Percentiles rank a stretch among this genome's conserved stretches.
Evolutionary conservation across 1,284 basidiomycete species (phyloP).

Genomic region (Cerrena zonata): DNA sequence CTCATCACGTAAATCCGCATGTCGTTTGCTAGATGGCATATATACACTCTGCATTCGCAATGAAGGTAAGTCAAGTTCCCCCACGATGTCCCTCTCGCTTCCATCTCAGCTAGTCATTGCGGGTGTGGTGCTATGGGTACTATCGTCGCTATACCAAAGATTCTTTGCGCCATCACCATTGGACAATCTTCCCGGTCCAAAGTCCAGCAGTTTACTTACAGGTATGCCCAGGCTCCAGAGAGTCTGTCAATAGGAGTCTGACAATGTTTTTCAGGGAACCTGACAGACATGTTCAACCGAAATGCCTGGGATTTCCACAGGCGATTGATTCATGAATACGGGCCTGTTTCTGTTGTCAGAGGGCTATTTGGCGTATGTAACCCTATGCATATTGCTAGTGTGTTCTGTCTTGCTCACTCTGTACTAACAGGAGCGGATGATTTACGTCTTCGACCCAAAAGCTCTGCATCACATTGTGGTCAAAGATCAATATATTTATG

Average conservation of each 20-base stretch:
- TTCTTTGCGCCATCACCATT: not conserved
- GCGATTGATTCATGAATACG: constrained; percentile 2
- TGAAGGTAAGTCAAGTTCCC: too few species aligned
- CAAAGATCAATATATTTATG: constrained; percentile 32
- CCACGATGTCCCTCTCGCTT: too few species aligned
- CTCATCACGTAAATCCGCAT: too few species aligned
- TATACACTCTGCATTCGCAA: too few species aligned
- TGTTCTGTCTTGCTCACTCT: not conserved
- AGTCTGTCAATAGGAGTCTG: not conserved
- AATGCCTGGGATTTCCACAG: constrained; percentile 9
- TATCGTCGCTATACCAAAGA: too few species aligned
- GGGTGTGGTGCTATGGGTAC: too few species aligned
- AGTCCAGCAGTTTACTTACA: not conserved
- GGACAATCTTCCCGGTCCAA: constrained; percentile 3
- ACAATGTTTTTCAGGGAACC: constrained; percentile 6
- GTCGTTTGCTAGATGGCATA: too few species aligned
- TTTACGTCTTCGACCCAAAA: constrained; percentile 26
- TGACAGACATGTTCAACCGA: constrained; percentile 7
- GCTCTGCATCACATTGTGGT: constrained; percentile 36
- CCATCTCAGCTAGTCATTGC: too few species aligned
- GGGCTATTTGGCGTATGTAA: constrained; percentile 7
- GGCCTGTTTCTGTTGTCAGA: constrained; percentile 6
- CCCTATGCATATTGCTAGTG: too few species aligned
- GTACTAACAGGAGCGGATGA: constrained; percentile 2
- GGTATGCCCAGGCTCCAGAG: not conserved